These are phyloP conservation scores for Phytophthora pini DNA, from an alignment of 352 stramenopile species.

Conservation along the genomic window DNA sequence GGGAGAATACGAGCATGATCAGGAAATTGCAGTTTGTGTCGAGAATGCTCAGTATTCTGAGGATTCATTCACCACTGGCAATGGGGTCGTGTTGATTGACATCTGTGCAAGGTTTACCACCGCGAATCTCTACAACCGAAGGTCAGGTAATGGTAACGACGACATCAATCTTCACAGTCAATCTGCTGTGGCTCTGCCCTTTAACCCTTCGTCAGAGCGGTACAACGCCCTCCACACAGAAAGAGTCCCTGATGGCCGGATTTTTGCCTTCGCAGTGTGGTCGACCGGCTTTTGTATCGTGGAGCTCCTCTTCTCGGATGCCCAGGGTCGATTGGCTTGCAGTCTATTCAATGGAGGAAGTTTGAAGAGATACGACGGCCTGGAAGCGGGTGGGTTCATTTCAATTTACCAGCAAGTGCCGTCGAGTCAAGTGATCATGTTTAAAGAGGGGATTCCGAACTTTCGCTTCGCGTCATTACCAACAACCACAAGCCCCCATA, in stretches of 20 bases:
- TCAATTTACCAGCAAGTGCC: constrained; percentile 41
- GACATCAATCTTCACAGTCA: neutral
- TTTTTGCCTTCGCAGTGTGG: constrained; percentile 43
- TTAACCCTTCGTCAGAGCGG: constrained; percentile 36
- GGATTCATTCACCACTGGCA: neutral
- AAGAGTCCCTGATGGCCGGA: constrained; percentile 20
- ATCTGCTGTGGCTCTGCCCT: constrained; percentile 23
- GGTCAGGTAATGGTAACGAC: neutral
- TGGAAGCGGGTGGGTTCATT: constrained; percentile 12
- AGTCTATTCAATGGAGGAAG: constrained; percentile 25
- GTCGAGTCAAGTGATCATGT: constrained; percentile 36
- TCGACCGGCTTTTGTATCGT: constrained; percentile 50
- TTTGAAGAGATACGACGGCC: constrained; percentile 24
- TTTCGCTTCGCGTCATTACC: constrained; percentile 30
- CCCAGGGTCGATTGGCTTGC: constrained; percentile 31
- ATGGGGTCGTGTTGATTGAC: constrained; percentile 37
- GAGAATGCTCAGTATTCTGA: constrained; percentile 9
- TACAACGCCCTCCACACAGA: constrained; percentile 42
- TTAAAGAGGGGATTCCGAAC: constrained; percentile 20
- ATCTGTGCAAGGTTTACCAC: constrained; percentile 35
- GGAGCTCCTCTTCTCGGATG: constrained; percentile 39
- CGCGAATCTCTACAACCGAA: constrained; percentile 10
- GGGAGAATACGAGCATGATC: constrained; percentile 33
- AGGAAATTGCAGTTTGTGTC: constrained; percentile 39
- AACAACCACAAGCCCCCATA: neutral